Evolutionary conservation across 805 yeast species (phyloP).

Genomic region (Alloascoidea hylecoeti): DNA sequence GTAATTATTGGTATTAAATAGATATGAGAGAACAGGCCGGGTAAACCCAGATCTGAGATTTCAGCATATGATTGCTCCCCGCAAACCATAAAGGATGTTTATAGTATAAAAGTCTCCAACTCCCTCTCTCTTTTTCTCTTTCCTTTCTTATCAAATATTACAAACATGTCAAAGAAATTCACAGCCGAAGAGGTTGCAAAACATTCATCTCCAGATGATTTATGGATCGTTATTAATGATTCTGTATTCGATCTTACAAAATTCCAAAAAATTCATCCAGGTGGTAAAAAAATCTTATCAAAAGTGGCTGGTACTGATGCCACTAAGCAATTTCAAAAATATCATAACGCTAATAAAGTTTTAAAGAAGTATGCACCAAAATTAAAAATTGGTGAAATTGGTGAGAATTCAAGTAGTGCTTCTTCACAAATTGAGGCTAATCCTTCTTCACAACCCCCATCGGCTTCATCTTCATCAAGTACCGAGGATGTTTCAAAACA

Average conservation of each 20-base stretch:
- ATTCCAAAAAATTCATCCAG: constrained; percentile 72
- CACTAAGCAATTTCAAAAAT: constrained; percentile 44
- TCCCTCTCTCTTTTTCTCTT: constrained; percentile 1
- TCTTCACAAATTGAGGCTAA: constrained; percentile 1
- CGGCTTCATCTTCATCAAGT: neutral
- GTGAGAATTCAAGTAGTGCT: constrained; percentile 6
- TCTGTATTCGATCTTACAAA: constrained; percentile 65
- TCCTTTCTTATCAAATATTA: neutral
- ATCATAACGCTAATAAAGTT: constrained; percentile 24
- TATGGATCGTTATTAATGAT: constrained; percentile 78
- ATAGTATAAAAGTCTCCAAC: too few relatives aligned
- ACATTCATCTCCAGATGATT: constrained; percentile 63
- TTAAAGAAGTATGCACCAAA: constrained; percentile 19
- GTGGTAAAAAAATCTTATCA: constrained; percentile 58
- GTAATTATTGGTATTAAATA: too few relatives aligned
- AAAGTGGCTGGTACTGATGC: constrained; percentile 75
- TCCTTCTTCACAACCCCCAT: too few relatives aligned
- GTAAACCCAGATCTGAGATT: too few relatives aligned
- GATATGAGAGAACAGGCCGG: too few relatives aligned
- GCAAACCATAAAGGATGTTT: too few relatives aligned
- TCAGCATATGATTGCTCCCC: too few relatives aligned
- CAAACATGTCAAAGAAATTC: constrained; percentile 2
- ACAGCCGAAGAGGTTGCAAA: constrained; percentile 37
- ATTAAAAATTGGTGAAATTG: constrained; percentile 16
- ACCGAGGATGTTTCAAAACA: neutral